phyloP scores from a whole-genome alignment of 208 protist genomes.

The Tritrichomonas musculus region DNA sequence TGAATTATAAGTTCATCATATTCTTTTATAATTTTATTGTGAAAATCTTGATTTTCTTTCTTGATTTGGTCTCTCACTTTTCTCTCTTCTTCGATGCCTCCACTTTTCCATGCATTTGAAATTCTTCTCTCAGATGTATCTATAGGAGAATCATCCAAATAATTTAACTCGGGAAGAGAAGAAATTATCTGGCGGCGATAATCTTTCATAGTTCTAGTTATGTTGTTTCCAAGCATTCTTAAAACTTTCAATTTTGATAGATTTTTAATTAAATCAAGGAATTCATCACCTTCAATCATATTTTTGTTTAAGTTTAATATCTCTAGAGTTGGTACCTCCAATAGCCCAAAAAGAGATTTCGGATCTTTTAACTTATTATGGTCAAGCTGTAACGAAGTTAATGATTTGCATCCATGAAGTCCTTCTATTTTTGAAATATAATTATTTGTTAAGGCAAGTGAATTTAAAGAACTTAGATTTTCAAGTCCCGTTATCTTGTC shows the following conservation, averaged over 20 bases:
- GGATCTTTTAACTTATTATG: constrained; percentile 61
- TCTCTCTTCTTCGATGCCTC: constrained; percentile 5
- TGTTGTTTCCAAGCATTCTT: constrained; percentile 66
- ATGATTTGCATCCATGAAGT: constrained; percentile 41
- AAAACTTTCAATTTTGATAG: constrained; percentile 68
- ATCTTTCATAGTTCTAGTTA: constrained; percentile 51
- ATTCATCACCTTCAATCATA: constrained; percentile 56
- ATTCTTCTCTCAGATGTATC: constrained; percentile 45
- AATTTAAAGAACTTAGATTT: constrained; percentile 60
- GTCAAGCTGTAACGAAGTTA: constrained; percentile 58
- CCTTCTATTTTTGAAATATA: constrained; percentile 57
- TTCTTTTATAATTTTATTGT: neutral
- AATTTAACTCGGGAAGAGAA: constrained; percentile 41
- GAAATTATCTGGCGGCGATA: constrained; percentile 71
- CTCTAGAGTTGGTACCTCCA: constrained; percentile 58
- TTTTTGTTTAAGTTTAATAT: constrained; percentile 80
- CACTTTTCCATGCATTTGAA: constrained; percentile 41
- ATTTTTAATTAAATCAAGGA: constrained; percentile 64
- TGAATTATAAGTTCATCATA: neutral
- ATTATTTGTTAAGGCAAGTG: constrained; percentile 66
- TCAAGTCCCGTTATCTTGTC: constrained; percentile 52
- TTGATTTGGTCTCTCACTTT: neutral
- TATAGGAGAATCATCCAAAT: constrained; percentile 53
- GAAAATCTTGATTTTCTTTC: neutral
- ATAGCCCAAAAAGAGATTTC: constrained; percentile 56